phyloP scores from a whole-genome alignment of 2,329 filamentous ascomycete species.

The Podosphaera xanthii region DNA sequence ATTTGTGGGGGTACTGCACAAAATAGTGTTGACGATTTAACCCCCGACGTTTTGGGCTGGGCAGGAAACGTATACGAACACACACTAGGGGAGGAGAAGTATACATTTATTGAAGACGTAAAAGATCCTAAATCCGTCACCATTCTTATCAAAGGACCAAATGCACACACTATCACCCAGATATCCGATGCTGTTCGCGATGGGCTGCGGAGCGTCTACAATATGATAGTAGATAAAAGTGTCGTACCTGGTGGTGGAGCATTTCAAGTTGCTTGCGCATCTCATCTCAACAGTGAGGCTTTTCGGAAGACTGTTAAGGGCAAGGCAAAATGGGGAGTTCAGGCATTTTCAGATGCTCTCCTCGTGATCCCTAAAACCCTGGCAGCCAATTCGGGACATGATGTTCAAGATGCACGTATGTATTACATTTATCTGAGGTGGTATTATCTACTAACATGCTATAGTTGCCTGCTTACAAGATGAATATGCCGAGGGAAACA shows the following conservation, averaged over 20 bases:
- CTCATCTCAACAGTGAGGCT: constrained; percentile 64
- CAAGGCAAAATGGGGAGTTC: constrained; percentile 90
- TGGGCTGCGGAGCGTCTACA: constrained; percentile 88
- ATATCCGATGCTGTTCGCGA: constrained; percentile 93
- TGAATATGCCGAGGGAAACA: constrained; percentile 60
- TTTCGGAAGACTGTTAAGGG: constrained; percentile 87
- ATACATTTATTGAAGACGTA: constrained; percentile 94
- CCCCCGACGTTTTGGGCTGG: constrained; percentile 78
- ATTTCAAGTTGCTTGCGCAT: constrained; percentile 84
- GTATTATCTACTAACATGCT: constrained; percentile 6
- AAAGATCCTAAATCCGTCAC: constrained; percentile 98
- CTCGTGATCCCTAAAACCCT: constrained; percentile 94
- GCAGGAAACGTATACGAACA: constrained; percentile 94
- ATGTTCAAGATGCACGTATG: constrained; percentile 86
- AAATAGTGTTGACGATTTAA: constrained; percentile 89
- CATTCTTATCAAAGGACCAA: constrained; percentile 91
- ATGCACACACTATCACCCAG: constrained; percentile 87
- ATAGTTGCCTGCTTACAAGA: constrained; percentile 70
- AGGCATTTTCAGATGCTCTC: constrained; percentile 84
- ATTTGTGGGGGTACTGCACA: constrained; percentile 78
- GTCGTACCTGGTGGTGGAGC: constrained; percentile 87
- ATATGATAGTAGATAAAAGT: constrained; percentile 95
- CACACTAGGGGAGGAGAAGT: constrained; percentile 94
- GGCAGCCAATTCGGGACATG: constrained; percentile 84
- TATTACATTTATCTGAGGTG: constrained; percentile 10